Evolutionary conservation across 345 rosid species (phyloP), one percentile per base, ranked within the genome.

Genomic region (Aurinia saxatilis): DNA sequence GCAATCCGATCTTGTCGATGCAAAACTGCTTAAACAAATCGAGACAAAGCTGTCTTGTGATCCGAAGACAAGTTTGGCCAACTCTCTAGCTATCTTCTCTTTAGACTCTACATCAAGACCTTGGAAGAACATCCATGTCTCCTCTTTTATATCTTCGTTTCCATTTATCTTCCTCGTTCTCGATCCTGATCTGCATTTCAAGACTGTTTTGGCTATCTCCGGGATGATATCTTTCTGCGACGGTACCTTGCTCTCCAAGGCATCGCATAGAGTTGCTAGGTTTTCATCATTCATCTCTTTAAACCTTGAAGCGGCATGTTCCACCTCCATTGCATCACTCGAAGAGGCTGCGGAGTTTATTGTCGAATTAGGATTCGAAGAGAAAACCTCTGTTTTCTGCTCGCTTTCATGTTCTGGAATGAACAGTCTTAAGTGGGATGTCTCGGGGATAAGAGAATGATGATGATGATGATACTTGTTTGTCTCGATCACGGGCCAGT

Each of bases 81-180:
- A 66, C 62, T 86, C 98, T 71, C 79, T 80, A 7, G 88, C 85
- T 12, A 81, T 73, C 72, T 78, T 88, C 57, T 84, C 90, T 64
- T 91, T 88, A 3, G 84, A 87, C 47, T 78, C 77, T 40, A 53
- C 61, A 65, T 88, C 98, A 13, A 59, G 73, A 29, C 98, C 98
- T 65, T 73, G 81, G 46, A 91, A 91, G 63, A 86, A 71, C 59
- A 91, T 50, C 96, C 98, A 91, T 16, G 95, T 81, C 19, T 91
- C 98, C 62, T 81, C 84, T 71, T 78, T 86, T 8, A 46, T 1
- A 39, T 70, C 49, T 36, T 71, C 70, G 5, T 39, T 50, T 42
- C 73, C 63, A 14, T 44, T 60, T 13, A 57, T 50, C 55, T 75
- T 86, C 63, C 87, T 75, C 47, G 72, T 79, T 11, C 65, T 60